Conservation (phyloP, 768 basidiomycete genomes). For the Boletellus emodensis region DNA sequence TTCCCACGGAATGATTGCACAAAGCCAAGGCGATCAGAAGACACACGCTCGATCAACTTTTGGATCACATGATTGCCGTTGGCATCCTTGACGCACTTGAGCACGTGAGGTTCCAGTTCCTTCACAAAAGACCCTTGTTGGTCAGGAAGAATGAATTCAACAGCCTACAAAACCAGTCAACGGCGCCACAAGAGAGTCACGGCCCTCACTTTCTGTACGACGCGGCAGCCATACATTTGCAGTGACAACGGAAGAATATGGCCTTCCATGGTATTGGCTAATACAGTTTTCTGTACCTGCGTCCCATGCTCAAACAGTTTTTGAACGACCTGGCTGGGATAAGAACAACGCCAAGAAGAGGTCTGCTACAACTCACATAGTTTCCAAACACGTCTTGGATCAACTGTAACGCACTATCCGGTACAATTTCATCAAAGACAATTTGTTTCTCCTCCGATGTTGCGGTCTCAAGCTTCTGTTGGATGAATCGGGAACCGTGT, state of each 20-base stretch:
- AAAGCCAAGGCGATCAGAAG: slow-evolving; percentile 72
- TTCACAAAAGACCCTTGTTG: slow-evolving; percentile 73
- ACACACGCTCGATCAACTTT: slow-evolving; percentile 79
- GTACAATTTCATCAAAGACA: slow-evolving; percentile 86
- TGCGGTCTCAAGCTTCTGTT: slow-evolving; percentile 76
- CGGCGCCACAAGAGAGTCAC: not conserved
- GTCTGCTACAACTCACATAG: slow-evolving; percentile 55
- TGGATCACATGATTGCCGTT: slow-evolving; percentile 97
- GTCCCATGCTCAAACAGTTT: slow-evolving; percentile 89
- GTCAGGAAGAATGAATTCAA: slow-evolving; percentile 75
- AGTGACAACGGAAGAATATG: slow-evolving; percentile 72
- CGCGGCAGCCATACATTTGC: slow-evolving; percentile 96
- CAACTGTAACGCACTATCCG: slow-evolving; percentile 66
- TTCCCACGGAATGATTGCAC: slow-evolving; percentile 72
- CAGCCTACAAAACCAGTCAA: slow-evolving; percentile 49
- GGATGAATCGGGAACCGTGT: slow-evolving; percentile 97
- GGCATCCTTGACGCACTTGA: slow-evolving; percentile 84
- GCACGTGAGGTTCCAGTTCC: slow-evolving; percentile 75
- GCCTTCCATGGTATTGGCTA: slow-evolving; percentile 73
- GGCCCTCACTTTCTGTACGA: slow-evolving; percentile 77
- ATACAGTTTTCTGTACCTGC: slow-evolving; percentile 61
- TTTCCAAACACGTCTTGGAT: slow-evolving; percentile 96
- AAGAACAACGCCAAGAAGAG: not conserved
- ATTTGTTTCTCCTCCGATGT: slow-evolving; percentile 73
- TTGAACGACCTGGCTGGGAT: slow-evolving; percentile 70